Evolutionary conservation across 768 basidiomycete species (phyloP).

Genomic region (Naganishia vishniacii): DNA sequence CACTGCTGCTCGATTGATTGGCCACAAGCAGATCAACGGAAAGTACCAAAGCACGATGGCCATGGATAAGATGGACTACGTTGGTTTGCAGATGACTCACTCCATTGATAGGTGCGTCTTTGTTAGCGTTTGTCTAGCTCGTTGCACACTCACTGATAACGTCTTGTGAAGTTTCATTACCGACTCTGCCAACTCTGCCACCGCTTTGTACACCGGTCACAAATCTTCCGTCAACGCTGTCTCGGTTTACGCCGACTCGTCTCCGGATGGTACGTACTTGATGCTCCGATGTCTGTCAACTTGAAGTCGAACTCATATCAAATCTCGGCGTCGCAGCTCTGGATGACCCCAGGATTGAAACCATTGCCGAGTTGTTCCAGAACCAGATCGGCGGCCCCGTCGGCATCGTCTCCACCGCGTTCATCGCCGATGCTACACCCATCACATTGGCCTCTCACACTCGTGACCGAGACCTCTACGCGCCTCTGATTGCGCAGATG

Average conservation of each 20-base stretch:
- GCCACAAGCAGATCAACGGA: constrained; percentile 50
- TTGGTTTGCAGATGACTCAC: constrained; percentile 47
- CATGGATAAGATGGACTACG: constrained; percentile 12
- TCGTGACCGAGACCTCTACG: constrained; percentile 44
- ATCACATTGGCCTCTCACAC: constrained; percentile 46
- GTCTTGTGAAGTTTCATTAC: constrained; percentile 41
- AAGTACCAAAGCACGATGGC: constrained; percentile 41
- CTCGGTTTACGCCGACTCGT: constrained; percentile 47
- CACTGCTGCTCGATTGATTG: constrained; percentile 49
- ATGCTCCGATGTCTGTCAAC: too few species aligned
- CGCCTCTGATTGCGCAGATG: constrained; percentile 46
- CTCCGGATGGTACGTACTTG: constrained; percentile 28
- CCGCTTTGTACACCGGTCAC: constrained; percentile 48
- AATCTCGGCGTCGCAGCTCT: constrained; percentile 19
- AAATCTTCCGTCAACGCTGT: constrained; percentile 50
- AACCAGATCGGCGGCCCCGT: constrained; percentile 41
- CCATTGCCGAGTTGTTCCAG: constrained; percentile 36
- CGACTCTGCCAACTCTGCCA: constrained; percentile 51
- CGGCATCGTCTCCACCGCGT: constrained; percentile 50
- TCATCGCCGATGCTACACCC: constrained; percentile 49
- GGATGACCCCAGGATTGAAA: constrained; percentile 48
- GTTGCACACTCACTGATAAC: not conserved
- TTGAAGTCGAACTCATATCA: too few species aligned
- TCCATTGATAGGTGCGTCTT: constrained; percentile 32
- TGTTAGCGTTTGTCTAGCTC: not conserved